These are phyloP conservation scores for Pluteus cervinus DNA, from an alignment of 768 basidiomycete genomes.

Conservation along the genomic window DNA sequence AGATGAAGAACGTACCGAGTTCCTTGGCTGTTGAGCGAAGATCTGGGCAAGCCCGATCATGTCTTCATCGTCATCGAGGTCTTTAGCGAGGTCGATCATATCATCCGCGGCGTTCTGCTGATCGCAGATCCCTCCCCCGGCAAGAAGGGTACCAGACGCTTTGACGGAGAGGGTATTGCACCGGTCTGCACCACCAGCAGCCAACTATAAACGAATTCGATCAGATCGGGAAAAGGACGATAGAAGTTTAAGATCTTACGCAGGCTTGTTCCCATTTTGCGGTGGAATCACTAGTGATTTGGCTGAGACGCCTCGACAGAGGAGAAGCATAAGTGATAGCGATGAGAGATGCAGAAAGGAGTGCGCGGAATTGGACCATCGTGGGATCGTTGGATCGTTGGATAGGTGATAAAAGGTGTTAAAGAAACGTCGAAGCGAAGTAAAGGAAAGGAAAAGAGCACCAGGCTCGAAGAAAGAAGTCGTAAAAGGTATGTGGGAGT, in stretches of 20 bases:
- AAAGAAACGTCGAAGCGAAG: no score
- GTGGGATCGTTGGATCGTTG: no score
- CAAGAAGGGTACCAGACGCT: slow-evolving; percentile 41
- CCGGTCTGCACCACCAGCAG: slow-evolving; percentile 37
- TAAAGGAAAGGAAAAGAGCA: no score
- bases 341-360: slow-evolving; percentile 26
- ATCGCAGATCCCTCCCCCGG: slow-evolving; percentile 33
- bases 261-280: slow-evolving; percentile 47
- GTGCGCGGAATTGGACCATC: no score
- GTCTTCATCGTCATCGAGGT: slow-evolving; percentile 31
- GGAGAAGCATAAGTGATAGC: slow-evolving; percentile 26
- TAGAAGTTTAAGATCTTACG: slow-evolving; percentile 24
- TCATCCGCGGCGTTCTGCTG: slow-evolving; percentile 44
- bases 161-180: slow-evolving; percentile 41
- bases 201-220: slow-evolving; percentile 17
- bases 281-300: slow-evolving; percentile 41
- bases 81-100: slow-evolving; percentile 42
- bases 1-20: slow-evolving; percentile 30
- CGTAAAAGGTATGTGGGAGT: no score
- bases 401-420: no score
- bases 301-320: slow-evolving; percentile 42
- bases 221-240: no score
- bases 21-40: slow-evolving; percentile 46
- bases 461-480: no score
- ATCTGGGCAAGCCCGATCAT: slow-evolving; percentile 41